Evolutionary conservation across 2,329 filamentous ascomycete genomes (phyloP).

Genomic region (Ramularia endophylla): DNA sequence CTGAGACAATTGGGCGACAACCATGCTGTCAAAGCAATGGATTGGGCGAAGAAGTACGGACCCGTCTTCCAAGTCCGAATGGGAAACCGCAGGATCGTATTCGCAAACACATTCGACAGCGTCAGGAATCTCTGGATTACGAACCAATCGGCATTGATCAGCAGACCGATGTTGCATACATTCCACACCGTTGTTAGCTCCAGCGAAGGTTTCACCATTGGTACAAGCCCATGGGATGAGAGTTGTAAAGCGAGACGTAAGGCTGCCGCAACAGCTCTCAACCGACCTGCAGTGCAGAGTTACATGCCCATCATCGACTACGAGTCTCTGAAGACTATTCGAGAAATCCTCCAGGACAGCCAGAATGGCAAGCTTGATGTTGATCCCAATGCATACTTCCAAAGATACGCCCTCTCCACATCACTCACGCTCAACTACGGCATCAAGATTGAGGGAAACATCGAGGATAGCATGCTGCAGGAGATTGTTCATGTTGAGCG

Average conservation of each 20-base stretch:
- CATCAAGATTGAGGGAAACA: slow-evolving; percentile 64
- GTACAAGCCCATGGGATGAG: slow-evolving; percentile 78
- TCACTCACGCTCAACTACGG: slow-evolving; percentile 75
- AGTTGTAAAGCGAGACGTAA: slow-evolving; percentile 72
- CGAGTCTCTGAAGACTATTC: slow-evolving; percentile 65
- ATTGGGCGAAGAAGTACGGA: slow-evolving; percentile 44
- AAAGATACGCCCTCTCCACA: slow-evolving; percentile 70
- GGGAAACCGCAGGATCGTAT: slow-evolving; percentile 67
- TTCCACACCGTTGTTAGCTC: slow-evolving; percentile 74
- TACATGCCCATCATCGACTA: slow-evolving; percentile 81
- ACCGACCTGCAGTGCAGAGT: slow-evolving; percentile 66
- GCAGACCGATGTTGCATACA: slow-evolving; percentile 70
- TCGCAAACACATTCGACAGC: slow-evolving; percentile 71
- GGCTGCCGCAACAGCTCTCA: slow-evolving; percentile 71
- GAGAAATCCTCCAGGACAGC: slow-evolving; percentile 62
- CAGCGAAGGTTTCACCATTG: slow-evolving; percentile 75
- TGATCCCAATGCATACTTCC: slow-evolving; percentile 67
- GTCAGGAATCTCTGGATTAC: slow-evolving; percentile 72
- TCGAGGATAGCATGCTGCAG: slow-evolving; percentile 59
- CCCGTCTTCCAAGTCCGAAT: slow-evolving; percentile 49
- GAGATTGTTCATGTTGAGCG: slow-evolving; percentile 74
- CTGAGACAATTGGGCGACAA: slow-evolving; percentile 41
- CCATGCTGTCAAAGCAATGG: slow-evolving; percentile 42
- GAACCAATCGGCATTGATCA: slow-evolving; percentile 71
- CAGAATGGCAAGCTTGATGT: slow-evolving; percentile 57